A percentile compares a stretch with the other conserved stretches of the same genome.
These are phyloP conservation scores for Fagus crenata DNA, from an alignment of 306 rosid species.

Conservation along the genomic window DNA sequence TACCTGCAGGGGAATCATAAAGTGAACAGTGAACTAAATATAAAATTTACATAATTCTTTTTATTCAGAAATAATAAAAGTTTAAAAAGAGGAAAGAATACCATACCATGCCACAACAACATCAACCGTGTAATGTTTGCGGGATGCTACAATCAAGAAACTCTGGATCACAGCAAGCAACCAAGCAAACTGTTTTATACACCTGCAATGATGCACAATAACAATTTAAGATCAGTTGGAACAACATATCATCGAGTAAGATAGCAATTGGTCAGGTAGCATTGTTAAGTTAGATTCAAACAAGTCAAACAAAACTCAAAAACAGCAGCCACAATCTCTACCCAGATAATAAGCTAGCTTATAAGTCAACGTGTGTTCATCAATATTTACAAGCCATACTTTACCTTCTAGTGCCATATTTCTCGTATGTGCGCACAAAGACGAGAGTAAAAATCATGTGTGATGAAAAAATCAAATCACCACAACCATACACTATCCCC, in stretches of 20 bases:
- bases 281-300: background rate
- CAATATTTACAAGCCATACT: background rate
- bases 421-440: slow-evolving; percentile 85
- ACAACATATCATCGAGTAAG: background rate
- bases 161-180: slow-evolving; percentile 81
- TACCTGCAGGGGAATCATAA: slow-evolving; percentile 57
- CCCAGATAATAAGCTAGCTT: background rate
- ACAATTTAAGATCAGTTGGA: slow-evolving; percentile 6
- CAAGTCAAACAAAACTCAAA: background rate
- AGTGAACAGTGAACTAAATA: slow-evolving; percentile 28
- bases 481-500: slow-evolving; percentile 89
- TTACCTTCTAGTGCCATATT: slow-evolving; percentile 82
- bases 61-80: background rate
- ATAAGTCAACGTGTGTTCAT: slow-evolving; percentile 9
- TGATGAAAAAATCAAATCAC: slow-evolving; percentile 96
- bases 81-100: background rate
- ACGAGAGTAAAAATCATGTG: slow-evolving; percentile 94
- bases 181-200: slow-evolving; percentile 83
- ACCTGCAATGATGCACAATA: slow-evolving; percentile 40
- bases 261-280: background rate
- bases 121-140: slow-evolving; percentile 98
- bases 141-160: slow-evolving; percentile 90
- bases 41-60: background rate
- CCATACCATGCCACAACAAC: slow-evolving; percentile 93
- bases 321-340: background rate